Conservation (phyloP, 2,329 filamentous ascomycete species). For the Calonectria multiphialidica region DNA sequence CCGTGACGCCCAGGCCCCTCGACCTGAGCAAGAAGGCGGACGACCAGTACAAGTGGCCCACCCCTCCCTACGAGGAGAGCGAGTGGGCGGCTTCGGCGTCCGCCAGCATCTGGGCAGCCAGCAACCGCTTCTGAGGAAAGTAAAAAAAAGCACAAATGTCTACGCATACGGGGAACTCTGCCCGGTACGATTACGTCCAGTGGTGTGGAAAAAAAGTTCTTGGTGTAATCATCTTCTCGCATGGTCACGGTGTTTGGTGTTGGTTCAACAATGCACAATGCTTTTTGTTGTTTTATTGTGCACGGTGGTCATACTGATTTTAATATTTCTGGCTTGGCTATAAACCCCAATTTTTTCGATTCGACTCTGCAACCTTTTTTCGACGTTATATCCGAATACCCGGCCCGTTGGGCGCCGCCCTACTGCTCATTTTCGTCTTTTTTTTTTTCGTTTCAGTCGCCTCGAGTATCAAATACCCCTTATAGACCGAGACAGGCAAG, state of each 20-base stretch:
- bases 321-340: constrained; percentile 42
- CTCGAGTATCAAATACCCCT: constrained; percentile 52
- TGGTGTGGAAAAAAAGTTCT: constrained; percentile 41
- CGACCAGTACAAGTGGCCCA: constrained; percentile 84
- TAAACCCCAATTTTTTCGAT: constrained; percentile 18
- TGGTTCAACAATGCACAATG: constrained; percentile 37
- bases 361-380: constrained; percentile 37
- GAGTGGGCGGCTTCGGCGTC: constrained; percentile 91
- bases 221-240: constrained; percentile 40
- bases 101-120: constrained; percentile 82
- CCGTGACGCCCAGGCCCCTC: constrained; percentile 76
- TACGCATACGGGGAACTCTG: constrained; percentile 22
- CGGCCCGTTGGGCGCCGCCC: constrained; percentile 37
- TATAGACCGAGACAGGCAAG: constrained; percentile 52
- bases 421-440: constrained; percentile 40
- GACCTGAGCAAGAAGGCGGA: constrained; percentile 72
- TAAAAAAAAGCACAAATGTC: constrained; percentile 31
- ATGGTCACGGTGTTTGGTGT: constrained; percentile 47
- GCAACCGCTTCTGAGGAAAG: constrained; percentile 70
- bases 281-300: constrained; percentile 34
- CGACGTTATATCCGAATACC: constrained; percentile 46
- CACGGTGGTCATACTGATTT: constrained; percentile 37
- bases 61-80: constrained; percentile 92
- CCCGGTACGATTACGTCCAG: constrained; percentile 40
- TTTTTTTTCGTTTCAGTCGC: constrained; percentile 43